A percentile compares a stretch with the other conserved stretches of the same genome.
These are phyloP conservation scores for Phialophora macrospora DNA, from an alignment of 2,329 filamentous ascomycete species.

Conservation along the genomic window DNA sequence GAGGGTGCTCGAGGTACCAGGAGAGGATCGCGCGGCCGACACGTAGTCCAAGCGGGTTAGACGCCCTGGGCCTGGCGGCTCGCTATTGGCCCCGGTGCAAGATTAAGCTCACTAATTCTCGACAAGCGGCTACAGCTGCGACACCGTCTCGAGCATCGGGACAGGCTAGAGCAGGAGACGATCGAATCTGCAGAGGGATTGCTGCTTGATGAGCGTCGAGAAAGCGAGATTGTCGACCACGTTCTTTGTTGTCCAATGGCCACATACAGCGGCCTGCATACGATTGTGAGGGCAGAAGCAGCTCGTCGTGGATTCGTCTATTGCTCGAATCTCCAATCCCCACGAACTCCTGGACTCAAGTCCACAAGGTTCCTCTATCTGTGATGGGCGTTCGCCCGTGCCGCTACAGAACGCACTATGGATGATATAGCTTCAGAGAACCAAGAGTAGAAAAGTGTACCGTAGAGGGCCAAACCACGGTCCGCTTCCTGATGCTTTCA, in stretches of 20 bases:
- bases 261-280: neutral
- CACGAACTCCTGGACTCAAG: neutral
- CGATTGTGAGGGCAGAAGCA: neutral
- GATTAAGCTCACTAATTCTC: constrained; percentile 16
- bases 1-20: constrained; percentile 9
- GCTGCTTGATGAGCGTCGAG: neutral
- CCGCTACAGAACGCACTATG: constrained; percentile 1
- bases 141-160: constrained; percentile 13
- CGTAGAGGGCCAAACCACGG: neutral
- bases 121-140: constrained; percentile 16
- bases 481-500: neutral
- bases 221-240: constrained; percentile 18
- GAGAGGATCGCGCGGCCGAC: constrained; percentile 16
- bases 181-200: constrained; percentile 8
- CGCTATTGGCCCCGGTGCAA: constrained; percentile 11
- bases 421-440: neutral
- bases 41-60: constrained; percentile 18
- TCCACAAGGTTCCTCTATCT: too few species aligned
- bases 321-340: neutral
- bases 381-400: neutral
- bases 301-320: neutral
- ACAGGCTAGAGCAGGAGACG: constrained; percentile 11
- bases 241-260: neutral
- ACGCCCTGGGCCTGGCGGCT: neutral
- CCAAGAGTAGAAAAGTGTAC: neutral